Base-by-base conservation (phyloP, 371 early-diverging fungal species). In the Mucor velutinosus region DNA sequence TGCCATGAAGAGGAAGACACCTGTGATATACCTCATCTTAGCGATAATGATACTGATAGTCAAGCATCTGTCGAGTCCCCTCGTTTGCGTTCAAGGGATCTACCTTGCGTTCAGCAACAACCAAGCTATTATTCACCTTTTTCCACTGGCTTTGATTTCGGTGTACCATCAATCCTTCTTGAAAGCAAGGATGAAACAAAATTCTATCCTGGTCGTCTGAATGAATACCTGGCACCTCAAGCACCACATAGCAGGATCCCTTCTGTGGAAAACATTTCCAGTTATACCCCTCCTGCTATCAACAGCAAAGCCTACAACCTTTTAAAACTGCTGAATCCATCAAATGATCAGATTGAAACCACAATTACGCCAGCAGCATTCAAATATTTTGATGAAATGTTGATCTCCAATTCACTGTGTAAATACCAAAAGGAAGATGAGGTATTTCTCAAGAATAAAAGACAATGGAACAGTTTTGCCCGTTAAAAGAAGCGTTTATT, bases 61-160 rank as follows among this genome's bases (percentile, higher is more conserved):
- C 47, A 25, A n/a, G 35, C 64, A 25, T 55, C 69, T 12, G 39
- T 53, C 33, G 53, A 64, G 32, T 69, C 69, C 14, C 60, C 69
- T 17, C 39, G 21, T 10, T 37, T 57, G 5, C 37, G 41, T 2
- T 32, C 29, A 17, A 25, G 7, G 12, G 35, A 30, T 39, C n/a
- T 64, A 33, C 39, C 6, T 12, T 29, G 17, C 19, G 21, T 30
- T 8, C 58, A n/a, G 33, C 19, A 53, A 32, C 27, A 57, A 17
- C 25, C 21, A 11, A 63, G 55, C 12, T 72, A 72, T 21, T 72
- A 72, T 60, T 72, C 72, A 1, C 72, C 63, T 8, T 72, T 72
- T 49, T 60, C 64, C 8, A 67, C 67, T n/a, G 72, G 67, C 4
- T 72, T 72, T 57, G 72, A 72, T 56, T 51, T 72, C 32, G 66